Evolutionary conservation across 257 asterid species (phyloP).

Genomic region (Euphrasia confusa): DNA sequence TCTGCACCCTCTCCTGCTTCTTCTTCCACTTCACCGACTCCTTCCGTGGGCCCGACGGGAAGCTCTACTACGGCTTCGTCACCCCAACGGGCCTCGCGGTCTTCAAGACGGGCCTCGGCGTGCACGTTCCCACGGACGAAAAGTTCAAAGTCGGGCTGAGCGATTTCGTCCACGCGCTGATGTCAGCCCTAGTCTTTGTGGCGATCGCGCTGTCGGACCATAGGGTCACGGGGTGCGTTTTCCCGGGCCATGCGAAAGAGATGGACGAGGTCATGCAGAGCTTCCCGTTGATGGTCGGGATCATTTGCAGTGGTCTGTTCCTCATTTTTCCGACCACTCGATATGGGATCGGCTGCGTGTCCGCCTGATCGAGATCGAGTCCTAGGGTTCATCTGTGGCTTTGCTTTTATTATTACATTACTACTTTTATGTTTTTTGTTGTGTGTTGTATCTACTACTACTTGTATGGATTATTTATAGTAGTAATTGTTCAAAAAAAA

Average conservation of each 20-base stretch:
- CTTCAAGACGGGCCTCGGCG: conserved; percentile 62
- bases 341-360: neutral
- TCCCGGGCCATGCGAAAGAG: conserved; percentile 71
- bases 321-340: neutral
- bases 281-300: neutral
- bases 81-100: conserved; percentile 66
- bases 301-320: neutral
- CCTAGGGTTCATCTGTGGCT: no score
- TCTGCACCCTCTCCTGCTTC: conserved; percentile 76
- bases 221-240: conserved; percentile 71
- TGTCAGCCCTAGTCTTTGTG: conserved; percentile 74
- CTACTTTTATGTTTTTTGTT: no score
- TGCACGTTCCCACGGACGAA: conserved; percentile 67
- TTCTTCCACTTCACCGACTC: conserved; percentile 96
- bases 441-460: no score
- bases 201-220: conserved; percentile 82
- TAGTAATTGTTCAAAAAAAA: no score
- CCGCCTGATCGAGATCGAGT: neutral
- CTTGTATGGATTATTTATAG: no score
- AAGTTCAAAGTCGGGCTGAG: conserved; percentile 52
- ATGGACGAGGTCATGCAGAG: conserved; percentile 57
- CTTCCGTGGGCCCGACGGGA: conserved; percentile 73
- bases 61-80: conserved; percentile 75
- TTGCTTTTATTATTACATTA: no score
- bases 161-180: conserved; percentile 76